Evolutionary conservation across 2,329 filamentous ascomycete species (phyloP).

Genomic region (Calonectria pseudoturangicola): DNA sequence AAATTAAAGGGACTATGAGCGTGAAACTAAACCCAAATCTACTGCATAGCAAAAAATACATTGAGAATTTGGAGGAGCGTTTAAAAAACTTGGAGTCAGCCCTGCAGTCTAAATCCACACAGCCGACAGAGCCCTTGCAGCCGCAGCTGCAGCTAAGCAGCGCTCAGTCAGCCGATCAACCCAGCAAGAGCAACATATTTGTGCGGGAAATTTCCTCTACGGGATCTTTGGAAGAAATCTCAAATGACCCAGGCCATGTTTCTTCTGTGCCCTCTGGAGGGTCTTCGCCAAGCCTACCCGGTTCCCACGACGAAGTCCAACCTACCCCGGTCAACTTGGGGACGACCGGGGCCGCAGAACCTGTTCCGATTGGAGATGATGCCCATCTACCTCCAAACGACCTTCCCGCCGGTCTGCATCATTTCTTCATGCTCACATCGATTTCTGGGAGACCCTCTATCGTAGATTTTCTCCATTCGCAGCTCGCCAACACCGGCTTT

Average conservation of each 20-base stretch:
- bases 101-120: background rate
- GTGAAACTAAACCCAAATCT: background rate
- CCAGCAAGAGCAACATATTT: no score
- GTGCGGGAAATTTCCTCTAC: background rate
- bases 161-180: background rate
- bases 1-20: background rate
- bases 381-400: background rate
- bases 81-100: background rate
- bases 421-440: background rate
- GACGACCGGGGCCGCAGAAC: background rate
- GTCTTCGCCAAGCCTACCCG: background rate
- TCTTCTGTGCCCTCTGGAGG: background rate
- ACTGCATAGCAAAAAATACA: background rate
- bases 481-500: background rate
- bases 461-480: background rate
- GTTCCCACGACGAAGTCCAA: background rate
- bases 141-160: background rate
- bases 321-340: background rate
- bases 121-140: no score
- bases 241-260: background rate
- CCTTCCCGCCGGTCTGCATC: background rate
- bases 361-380: background rate
- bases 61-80: slow-evolving; percentile 11
- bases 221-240: background rate
- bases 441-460: background rate